Conservation (phyloP, 1,284 basidiomycete genomes). For the Cryptococcus sp. region DNA sequence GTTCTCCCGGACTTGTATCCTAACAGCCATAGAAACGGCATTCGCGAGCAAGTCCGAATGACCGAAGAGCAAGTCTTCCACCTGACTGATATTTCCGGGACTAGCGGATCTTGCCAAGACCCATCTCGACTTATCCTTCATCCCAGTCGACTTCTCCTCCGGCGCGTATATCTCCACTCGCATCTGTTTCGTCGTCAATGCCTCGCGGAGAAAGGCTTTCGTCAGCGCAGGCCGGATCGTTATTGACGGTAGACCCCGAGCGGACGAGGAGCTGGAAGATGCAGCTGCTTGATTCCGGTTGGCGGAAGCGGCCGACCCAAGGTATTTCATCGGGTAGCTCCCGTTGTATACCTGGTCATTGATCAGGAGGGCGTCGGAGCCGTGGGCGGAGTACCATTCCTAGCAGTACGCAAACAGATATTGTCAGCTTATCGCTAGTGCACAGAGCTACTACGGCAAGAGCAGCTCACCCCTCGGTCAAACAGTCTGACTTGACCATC, state of each 20-base stretch:
- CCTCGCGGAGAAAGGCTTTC: slow-evolving; percentile 83
- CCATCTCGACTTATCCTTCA: slow-evolving; percentile 72
- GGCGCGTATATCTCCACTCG: slow-evolving; percentile 90
- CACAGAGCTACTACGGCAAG: neutral
- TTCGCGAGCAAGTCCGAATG: slow-evolving; percentile 79
- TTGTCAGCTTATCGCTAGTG: neutral
- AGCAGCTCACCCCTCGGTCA: slow-evolving; percentile 59
- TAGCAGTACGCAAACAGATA: slow-evolving; percentile 36
- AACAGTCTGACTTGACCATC: slow-evolving; percentile 76
- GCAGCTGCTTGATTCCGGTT: slow-evolving; percentile 14
- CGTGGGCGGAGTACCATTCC: slow-evolving; percentile 87
- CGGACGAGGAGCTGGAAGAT: slow-evolving; percentile 28
- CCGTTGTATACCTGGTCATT: slow-evolving; percentile 73
- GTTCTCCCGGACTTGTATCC: slow-evolving; percentile 65
- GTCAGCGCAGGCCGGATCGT: slow-evolving; percentile 79
- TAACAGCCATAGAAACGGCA: slow-evolving; percentile 89
- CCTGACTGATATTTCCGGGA: slow-evolving; percentile 89
- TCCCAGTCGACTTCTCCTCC: slow-evolving; percentile 64
- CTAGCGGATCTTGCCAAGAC: slow-evolving; percentile 74
- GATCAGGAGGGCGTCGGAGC: slow-evolving; percentile 82
- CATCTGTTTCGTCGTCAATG: slow-evolving; percentile 85
- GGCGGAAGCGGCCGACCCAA: slow-evolving; percentile 68
- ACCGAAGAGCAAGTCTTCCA: slow-evolving; percentile 90
- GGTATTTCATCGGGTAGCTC: slow-evolving; percentile 66
- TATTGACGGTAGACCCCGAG: slow-evolving; percentile 69